phyloP scores from a whole-genome alignment of 257 asterid species.

The Gentiana macrophylla region DNA sequence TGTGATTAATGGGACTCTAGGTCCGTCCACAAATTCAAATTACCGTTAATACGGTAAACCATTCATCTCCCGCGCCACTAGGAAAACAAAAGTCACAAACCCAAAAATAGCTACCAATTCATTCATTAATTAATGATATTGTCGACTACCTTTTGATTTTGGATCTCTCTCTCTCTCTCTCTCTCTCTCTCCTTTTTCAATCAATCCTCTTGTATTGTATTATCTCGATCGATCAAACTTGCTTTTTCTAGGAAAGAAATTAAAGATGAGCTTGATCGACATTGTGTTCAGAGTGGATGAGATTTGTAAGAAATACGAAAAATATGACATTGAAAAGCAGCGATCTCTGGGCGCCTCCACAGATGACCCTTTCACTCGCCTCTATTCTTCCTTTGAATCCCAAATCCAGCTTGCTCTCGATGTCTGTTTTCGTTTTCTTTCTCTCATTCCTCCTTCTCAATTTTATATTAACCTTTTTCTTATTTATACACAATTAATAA shows the following conservation, averaged over 20 bases:
- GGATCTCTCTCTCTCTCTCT: too few relatives aligned
- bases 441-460: too few relatives aligned
- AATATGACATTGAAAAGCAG: conserved; percentile 74
- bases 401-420: conserved; percentile 54
- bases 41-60: conserved; percentile 26
- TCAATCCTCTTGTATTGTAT: too few relatives aligned
- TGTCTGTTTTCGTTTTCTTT: conserved; percentile 15
- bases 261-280: conserved; percentile 73
- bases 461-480: neutral
- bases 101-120: conserved; percentile 8
- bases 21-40: too few relatives aligned
- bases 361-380: conserved; percentile 68
- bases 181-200: too few relatives aligned
- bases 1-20: too few relatives aligned
- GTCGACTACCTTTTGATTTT: neutral
- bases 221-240: neutral
- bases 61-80: conserved; percentile 6
- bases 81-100: conserved; percentile 7
- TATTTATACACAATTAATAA: neutral
- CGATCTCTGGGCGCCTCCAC: conserved; percentile 27
- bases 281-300: conserved; percentile 63
- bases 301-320: conserved; percentile 74
- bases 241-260: conserved; percentile 6
- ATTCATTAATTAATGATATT: neutral
- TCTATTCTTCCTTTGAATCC: conserved; percentile 51